Base-by-base conservation (phyloP, 805 yeast species). In the Sugiyamaella boreocaroliniensis region DNA sequence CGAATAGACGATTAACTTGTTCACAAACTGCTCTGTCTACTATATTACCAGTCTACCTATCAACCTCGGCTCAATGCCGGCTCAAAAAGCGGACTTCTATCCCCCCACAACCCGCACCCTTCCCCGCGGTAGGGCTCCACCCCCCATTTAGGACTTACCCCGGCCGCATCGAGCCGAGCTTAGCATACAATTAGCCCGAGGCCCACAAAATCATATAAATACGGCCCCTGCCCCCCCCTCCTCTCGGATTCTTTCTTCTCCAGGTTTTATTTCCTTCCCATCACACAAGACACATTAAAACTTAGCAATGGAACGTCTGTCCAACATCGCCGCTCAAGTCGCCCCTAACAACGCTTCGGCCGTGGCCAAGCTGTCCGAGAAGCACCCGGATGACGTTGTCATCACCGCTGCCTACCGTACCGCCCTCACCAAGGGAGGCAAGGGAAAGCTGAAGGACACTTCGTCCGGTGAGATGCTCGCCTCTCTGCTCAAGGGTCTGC, bases 401-500 rank as follows among this genome's bases (percentile, higher is more conserved):
- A 82, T 92, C 53, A 89, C 89, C 40, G 84, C 82, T 47, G 96
- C 97, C 34, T 83, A 86, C 75, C 81, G 98, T 73, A 87, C 97
- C 2, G 92, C 98, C 29, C 76, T 88, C 56, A 81, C 95, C 48
- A 87, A 81, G 70, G 97, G 93, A 41, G 89, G 92, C 48, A 83
- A 81, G 68, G 98, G 98, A 48, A 74, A 78, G 1, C 88, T 90
- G 71, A 87, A 85, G 67, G 95, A 89, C 66, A 78, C 86, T 50
- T 80, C 84, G 48, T 79, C 95, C 6, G 97, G 88, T 64, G 95
- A 83, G 70, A 68, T 92, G 19, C 77, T 92, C 55, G 71, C 78
- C 59, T 79, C 79, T 58, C 79, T 92, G 55, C 72, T 89, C 54
- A 70, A 74, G 54, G 85, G 80, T 42, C 77, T 86, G 57, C 66